Evolutionary conservation across 164 flowering plant genomes (phyloP), one percentile per base, ranked within the genome.

Genomic region (Liriodendron chinense): DNA sequence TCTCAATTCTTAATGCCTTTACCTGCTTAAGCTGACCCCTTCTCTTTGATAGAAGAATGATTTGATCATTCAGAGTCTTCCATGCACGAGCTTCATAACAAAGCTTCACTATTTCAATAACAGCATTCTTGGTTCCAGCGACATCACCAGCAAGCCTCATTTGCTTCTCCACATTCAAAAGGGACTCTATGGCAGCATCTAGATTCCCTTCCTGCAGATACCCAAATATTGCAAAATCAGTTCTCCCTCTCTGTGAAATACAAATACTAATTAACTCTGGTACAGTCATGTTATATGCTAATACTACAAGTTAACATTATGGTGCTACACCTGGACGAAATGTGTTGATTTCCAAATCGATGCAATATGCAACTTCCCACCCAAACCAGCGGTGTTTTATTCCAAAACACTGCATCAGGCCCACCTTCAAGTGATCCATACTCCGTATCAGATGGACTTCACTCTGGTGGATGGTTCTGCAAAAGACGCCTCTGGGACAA

Each of bases 1-100:
- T n/a, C 10, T 20, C 12, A 9, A 10, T 13, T 63, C 23, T 63
- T 13, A 63, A 63, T 24, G 22, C 34, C 2, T 21, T 22, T 53
- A 94, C 98, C 96, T 94, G 96, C 79, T 93, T 94, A 50, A 93
- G 88, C 78, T 94, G 98, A 21, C 98, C 98, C 14, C 98, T 91
- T 43, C 95, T 88, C 80, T 92, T 92, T 10, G 96, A 94, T 53
- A 94, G 77, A 24, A 91, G 83, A 72, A 90, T 68, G 81, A 92
- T 94, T 85, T 92, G 98, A 65, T 94, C 98, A 73, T 92, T 92
- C 8, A 94, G 89, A 3, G 88, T 84, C 72, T 89, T 91, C 98
- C 98, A 94, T 13, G 91, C 95, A 16, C 83, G 79, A 62, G 93
- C 94, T 61, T 90, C 83, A 68, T 83, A 91, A 84, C 97, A 94